phyloP scores from a whole-genome alignment of 257 asterid genomes.

The Anisodus tanguticus region DNA sequence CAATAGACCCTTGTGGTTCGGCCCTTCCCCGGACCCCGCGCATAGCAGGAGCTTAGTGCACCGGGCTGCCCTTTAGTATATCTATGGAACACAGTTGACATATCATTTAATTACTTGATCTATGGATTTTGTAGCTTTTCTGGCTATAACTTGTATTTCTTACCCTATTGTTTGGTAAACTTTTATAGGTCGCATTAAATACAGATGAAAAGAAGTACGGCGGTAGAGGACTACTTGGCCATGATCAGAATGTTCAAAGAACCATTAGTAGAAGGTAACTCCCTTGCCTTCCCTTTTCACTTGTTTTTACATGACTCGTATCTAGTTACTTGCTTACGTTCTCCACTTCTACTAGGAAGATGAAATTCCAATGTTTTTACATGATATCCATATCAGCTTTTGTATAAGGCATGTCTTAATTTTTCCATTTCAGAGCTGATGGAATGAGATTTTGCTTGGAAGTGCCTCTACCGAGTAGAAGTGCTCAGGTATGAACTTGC shows the following conservation, averaged over 20 bases:
- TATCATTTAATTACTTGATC: neutral
- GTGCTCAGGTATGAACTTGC: constrained; percentile 74
- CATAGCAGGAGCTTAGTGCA: too few relatives aligned
- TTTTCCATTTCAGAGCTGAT: constrained; percentile 60
- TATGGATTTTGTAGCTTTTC: neutral
- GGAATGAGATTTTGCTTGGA: constrained; percentile 79
- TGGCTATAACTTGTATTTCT: neutral
- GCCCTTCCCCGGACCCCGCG: too few relatives aligned
- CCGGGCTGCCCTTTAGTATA: too few relatives aligned
- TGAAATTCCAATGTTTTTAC: constrained; percentile 7
- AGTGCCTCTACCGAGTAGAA: constrained; percentile 81
- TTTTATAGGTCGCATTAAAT: constrained; percentile 65
- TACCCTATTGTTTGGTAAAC: neutral
- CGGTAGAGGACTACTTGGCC: constrained; percentile 71
- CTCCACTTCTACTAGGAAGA: constrained; percentile 20
- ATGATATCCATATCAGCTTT: constrained; percentile 25
- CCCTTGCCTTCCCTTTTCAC: constrained; percentile 24
- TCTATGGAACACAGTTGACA: neutral
- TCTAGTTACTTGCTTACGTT: neutral
- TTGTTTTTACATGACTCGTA: constrained; percentile 5
- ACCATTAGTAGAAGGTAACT: constrained; percentile 68
- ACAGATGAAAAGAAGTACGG: constrained; percentile 84
- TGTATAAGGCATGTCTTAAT: constrained; percentile 26
- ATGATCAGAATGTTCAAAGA: constrained; percentile 63
- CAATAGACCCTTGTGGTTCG: too few relatives aligned